Base-by-base conservation (phyloP, 1,284 basidiomycete species). In the Trichosporon sp. region DNA sequence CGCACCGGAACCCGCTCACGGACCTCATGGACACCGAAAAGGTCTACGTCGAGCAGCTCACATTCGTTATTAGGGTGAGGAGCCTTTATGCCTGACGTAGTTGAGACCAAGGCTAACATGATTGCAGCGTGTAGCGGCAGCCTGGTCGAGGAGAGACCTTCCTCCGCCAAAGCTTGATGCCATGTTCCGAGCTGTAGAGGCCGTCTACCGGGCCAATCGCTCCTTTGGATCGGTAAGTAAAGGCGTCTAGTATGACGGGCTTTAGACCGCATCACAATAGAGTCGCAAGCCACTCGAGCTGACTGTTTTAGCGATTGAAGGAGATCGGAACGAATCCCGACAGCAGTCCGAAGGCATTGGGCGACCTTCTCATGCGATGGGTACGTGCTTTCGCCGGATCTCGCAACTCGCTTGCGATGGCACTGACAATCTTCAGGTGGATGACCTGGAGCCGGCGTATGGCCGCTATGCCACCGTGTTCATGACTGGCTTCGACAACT, bases 291-390 rank as follows among this genome's bases (percentile, higher is more conserved):
- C 57, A 40, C 46, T 16, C 49, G 16, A n/a, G 65, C 67, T 65
- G 59, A 68, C 71, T 7, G 33, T 1, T 52, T 23, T 77, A 95
- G 93, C 90, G 90, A 85, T 83, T 99, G 66, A 92, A 90, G 78
- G 94, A 96, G 68, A 95, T 99, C 66, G 95, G 93, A 8, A 87
- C 90, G 52, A 92, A 90, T 79, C 94, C 95, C 0, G 88, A 54
- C 16, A 54, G 92, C 1, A 92, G 90, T n/a, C 92, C 95, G 14
- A 96, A 95, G 77, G 92, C 90, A 11, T 85, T 99, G 21, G 95
- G 95, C 57, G 95, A 98, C 79, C 82, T 99, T 56, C 84, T 99
- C 64, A 97, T 98, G 91, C 88, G 91, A 81, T 99, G 95, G 95
- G 93, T 95, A 71, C 72, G 86, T 80, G 65, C 69, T 33, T 23